Evolutionary conservation across 805 yeast species (phyloP), one percentile per base, ranked within the genome.

Genomic region (Dipodascopsis tothii): DNA sequence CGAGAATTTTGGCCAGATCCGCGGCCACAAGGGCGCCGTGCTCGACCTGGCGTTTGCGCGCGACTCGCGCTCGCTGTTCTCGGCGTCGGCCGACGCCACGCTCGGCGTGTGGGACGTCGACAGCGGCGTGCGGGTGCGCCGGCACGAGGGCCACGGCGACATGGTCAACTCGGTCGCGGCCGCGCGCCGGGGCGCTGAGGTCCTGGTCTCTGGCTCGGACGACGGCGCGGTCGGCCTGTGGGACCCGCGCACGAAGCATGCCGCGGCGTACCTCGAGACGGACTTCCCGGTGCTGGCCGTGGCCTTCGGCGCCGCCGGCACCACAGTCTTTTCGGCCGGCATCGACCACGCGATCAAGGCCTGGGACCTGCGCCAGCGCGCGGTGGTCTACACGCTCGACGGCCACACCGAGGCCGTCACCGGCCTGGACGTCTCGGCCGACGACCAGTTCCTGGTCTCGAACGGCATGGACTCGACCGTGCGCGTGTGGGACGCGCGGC

Each of bases 1-100:
- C 41, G 53, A 45, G 7, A 77, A 75, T 54, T 68, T 60, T 46
- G 80, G 80, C 2, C 60, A 65, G 3, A 48, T 74, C 2, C 45
- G 52, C 9, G 84, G 81, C 3, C 85, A 80, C 56, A 79, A 78
- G 46, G 73, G 76, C 4, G 85, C 86, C 0, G 69, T 84, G 0
- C 75, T 85, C 0, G 71, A 78, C 1, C 52, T 82, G 6, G 59
- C 63, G 22, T 83, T 88, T 84, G 52, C 62, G 4, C 70, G 73
- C 33, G 77, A 73, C 28, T 50, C 64, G 11, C 52, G 56, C 1
- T 48, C 59, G 2, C 16, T 79, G 2, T 71, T 69, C 14, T 65
- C 81, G 2, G 63, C 77, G 1, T 74, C 84, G 21, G 78, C 88
- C 0, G 94, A 82, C 57, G 51, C 67, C 3, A 73, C 82, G 0